Conservation (phyloP, 2,329 filamentous ascomycete genomes). For the Drechslerella coelobrocha region DNA sequence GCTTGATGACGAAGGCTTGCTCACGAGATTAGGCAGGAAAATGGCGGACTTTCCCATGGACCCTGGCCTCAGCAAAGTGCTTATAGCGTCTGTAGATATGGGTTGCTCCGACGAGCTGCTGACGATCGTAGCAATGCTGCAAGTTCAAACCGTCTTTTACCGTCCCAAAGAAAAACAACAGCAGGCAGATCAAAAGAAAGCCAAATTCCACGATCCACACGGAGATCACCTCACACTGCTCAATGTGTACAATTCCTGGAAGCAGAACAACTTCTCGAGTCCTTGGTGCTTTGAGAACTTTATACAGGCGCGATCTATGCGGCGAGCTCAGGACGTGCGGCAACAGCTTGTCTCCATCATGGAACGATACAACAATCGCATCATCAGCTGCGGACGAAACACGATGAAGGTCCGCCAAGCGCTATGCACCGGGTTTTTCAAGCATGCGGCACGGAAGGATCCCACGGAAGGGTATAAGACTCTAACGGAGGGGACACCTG, state of each 20-base stretch:
- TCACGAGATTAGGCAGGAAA: conserved; percentile 89
- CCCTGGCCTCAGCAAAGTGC: conserved; percentile 84
- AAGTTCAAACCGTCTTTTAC: conserved; percentile 85
- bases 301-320: conserved; percentile 88
- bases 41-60: conserved; percentile 99
- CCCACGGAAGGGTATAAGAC: conserved; percentile 98
- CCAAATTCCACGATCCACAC: conserved; percentile 93
- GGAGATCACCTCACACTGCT: conserved; percentile 94
- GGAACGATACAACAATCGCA: conserved; percentile 82
- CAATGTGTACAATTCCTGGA: conserved; percentile 98
- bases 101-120: conserved; percentile 93
- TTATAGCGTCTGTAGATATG: conserved; percentile 86
- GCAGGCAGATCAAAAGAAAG: conserved; percentile 95
- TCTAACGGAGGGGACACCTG: conserved; percentile 89
- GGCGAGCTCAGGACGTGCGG: conserved; percentile 86
- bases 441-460: conserved; percentile 92
- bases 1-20: conserved; percentile 89
- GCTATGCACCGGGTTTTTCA: conserved; percentile 92
- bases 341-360: conserved; percentile 93
- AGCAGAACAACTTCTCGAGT: conserved; percentile 77
- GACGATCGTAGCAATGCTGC: conserved; percentile 93
- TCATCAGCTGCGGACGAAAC: conserved; percentile 84
- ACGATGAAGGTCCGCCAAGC: conserved; percentile 87
- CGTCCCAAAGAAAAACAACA: conserved; percentile 96
- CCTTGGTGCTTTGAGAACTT: conserved; percentile 99